These are phyloP conservation scores for Didymosphaeria variabile DNA, from an alignment of 2,329 filamentous ascomycete species.

Conservation along the genomic window DNA sequence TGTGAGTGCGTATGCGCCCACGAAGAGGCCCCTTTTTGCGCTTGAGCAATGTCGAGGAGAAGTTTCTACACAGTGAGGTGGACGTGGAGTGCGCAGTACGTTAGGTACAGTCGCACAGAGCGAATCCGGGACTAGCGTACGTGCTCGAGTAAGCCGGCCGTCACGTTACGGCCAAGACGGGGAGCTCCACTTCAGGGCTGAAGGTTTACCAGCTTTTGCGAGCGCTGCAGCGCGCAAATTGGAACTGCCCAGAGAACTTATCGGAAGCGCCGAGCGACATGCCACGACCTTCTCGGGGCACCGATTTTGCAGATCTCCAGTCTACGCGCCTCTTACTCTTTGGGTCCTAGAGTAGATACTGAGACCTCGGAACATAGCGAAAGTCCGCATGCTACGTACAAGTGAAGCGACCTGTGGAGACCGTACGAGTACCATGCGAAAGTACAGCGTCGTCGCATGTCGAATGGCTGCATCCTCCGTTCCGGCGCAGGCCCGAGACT, in stretches of 20 bases:
- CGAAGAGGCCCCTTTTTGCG: background rate
- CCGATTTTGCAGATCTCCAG: background rate
- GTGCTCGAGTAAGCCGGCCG: background rate
- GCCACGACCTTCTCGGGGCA: background rate
- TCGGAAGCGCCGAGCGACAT: constrained; percentile 5
- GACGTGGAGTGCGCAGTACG: background rate
- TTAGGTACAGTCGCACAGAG: background rate
- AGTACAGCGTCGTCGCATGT: constrained; percentile 4
- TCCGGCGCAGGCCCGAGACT: background rate
- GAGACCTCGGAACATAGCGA: background rate
- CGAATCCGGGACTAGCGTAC: background rate
- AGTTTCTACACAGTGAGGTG: background rate
- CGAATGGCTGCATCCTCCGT: background rate
- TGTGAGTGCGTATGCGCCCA: background rate
- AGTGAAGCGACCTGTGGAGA: constrained; percentile 6
- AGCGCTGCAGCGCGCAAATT: background rate
- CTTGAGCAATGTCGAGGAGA: background rate
- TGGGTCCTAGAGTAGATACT: constrained; percentile 1
- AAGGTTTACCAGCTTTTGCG: background rate
- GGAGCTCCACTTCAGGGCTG: background rate
- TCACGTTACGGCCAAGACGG: background rate
- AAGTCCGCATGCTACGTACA: background rate
- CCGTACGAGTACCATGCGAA: background rate
- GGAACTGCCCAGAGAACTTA: background rate
- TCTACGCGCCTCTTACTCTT: background rate